Evolutionary conservation across 2,329 filamentous ascomycete species (phyloP).

Genomic region (Botrytis porri): DNA sequence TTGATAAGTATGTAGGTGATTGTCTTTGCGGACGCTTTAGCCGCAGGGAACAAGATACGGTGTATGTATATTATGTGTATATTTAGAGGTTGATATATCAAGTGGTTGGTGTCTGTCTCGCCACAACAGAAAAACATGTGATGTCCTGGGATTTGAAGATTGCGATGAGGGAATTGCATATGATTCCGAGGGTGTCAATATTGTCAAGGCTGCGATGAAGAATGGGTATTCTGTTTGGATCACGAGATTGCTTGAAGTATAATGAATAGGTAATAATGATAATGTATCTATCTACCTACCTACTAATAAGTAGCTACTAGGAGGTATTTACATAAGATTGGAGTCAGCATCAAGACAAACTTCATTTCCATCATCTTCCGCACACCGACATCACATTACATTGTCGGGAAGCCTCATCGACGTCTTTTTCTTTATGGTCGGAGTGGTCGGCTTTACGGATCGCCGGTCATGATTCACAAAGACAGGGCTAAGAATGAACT

Average conservation of each 20-base stretch:
- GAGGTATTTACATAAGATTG: background rate
- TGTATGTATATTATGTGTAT: background rate
- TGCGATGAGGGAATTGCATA: background rate
- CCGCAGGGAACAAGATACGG: background rate
- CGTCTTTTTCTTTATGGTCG: background rate
- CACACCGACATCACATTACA: background rate
- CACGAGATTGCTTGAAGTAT: background rate
- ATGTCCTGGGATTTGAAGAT: background rate
- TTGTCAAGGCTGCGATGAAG: background rate
- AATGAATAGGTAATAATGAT: background rate
- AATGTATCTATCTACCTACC: too few species aligned
- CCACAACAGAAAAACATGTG: background rate
- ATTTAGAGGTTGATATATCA: background rate
- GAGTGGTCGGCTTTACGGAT: background rate
- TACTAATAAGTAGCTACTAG: too few species aligned
- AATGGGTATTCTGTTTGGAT: background rate
- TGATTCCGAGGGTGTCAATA: background rate
- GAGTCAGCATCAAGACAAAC: background rate
- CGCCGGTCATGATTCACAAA: background rate
- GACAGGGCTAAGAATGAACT: background rate
- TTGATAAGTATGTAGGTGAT: background rate
- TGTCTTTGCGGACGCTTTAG: background rate
- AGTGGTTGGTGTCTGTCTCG: background rate
- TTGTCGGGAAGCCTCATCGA: too few species aligned
- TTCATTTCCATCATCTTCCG: background rate